These are phyloP conservation scores for Sextonia rubra DNA, from an alignment of 164 flowering plant species.

Conservation along the genomic window DNA sequence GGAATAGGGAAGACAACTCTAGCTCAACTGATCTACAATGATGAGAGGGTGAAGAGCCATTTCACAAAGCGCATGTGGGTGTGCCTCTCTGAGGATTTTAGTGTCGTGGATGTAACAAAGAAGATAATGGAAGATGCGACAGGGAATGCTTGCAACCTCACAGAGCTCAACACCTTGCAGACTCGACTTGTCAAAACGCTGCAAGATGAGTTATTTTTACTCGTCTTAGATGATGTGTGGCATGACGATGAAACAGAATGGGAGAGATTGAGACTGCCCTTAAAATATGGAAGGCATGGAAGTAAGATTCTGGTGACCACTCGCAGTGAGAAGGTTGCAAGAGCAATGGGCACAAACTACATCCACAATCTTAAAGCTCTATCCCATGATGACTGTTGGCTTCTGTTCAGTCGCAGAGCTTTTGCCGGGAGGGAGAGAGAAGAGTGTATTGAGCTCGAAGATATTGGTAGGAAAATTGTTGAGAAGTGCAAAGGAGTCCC, in stretches of 20 bases:
- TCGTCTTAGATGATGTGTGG: slow-evolving; percentile 1
- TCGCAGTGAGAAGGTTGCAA: background rate
- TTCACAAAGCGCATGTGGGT: background rate
- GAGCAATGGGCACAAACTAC: background rate
- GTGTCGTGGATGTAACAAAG: background rate
- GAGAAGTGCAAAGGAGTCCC: slow-evolving; percentile 13
- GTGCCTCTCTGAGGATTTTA: slow-evolving; percentile 6
- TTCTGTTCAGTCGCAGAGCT: background rate
- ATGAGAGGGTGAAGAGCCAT: background rate
- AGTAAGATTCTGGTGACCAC: background rate
- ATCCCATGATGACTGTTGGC: background rate
- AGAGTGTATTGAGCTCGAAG: background rate
- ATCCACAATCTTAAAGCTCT: background rate
- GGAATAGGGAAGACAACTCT: slow-evolving; percentile 7
- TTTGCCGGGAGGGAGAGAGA: background rate
- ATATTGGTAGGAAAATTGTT: background rate
- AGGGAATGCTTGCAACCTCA: background rate
- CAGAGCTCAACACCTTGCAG: slow-evolving; percentile 1
- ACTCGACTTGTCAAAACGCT: background rate
- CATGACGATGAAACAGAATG: background rate
- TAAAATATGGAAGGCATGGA: background rate
- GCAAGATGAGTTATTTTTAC: background rate
- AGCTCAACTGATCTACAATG: slow-evolving; percentile 1
- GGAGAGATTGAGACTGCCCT: background rate
- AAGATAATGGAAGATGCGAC: background rate